Evolutionary conservation across 352 stramenopile genomes (phyloP).

Genomic region (Globisporangium heterothallicum): DNA sequence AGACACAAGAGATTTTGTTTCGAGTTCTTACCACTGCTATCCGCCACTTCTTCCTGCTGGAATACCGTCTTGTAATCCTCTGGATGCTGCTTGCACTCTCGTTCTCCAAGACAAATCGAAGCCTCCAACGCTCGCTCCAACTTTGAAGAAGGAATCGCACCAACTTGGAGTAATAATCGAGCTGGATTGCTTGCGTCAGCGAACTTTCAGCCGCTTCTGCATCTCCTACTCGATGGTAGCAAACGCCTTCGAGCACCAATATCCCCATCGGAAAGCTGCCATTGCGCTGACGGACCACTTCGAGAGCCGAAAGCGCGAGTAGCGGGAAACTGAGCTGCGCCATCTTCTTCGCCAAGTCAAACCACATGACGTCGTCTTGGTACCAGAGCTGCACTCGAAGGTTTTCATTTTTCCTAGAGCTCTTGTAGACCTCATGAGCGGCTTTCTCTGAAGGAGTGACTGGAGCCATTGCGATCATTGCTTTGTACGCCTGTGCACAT

Average conservation of each 20-base stretch:
- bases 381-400: constrained; percentile 54
- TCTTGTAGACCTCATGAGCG: constrained; percentile 50
- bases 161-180: constrained; percentile 37
- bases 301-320: constrained; percentile 28
- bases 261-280: constrained; percentile 17
- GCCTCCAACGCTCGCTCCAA: constrained; percentile 34
- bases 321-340: constrained; percentile 38
- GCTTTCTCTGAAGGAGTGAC: constrained; percentile 44
- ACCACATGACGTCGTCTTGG: constrained; percentile 46
- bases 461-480: constrained; percentile 40
- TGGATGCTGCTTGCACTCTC: constrained; percentile 32
- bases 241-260: constrained; percentile 38
- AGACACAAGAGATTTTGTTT: not conserved
- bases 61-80: constrained; percentile 14
- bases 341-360: constrained; percentile 49
- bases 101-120: constrained; percentile 38
- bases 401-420: constrained; percentile 59
- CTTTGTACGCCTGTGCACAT: constrained; percentile 53
- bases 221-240: constrained; percentile 32
- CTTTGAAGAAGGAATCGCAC: constrained; percentile 39
- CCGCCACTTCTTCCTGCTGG: constrained; percentile 18
- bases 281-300: constrained; percentile 19
- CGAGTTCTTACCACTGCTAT: constrained; percentile 10
- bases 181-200: constrained; percentile 30
- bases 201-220: constrained; percentile 19